Evolutionary conservation across 495 filamentous ascomycete genomes (phyloP), one percentile per base, ranked within the genome.

Genomic region (Massariosphaeria phaeospora): DNA sequence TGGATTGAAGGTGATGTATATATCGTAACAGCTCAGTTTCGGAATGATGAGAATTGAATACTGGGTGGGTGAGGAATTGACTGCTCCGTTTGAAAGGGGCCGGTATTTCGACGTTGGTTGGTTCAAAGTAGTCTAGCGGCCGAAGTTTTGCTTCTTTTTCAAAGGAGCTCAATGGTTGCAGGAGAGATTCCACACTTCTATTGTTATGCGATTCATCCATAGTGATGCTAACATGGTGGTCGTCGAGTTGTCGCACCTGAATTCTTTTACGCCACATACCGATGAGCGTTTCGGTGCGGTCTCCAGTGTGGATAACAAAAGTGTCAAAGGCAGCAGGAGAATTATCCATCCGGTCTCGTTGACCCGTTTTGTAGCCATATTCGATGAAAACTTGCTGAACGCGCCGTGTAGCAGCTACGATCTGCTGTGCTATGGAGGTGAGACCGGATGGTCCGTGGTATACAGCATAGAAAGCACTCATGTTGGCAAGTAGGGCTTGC

Each of bases 11-110:
- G 69, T 95, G 89, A 59, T 89, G 81, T 49, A 97, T 96, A 73
- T 98, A 98, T 33, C 93, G 85, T 33, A 97, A 78, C 67, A 98
- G 79, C 69, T 96, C 89, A 2, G 93, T 96, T 71, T 98, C 93
- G 0, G 94, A 97, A 72, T 95, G 93, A 70, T 98, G 84, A 18
- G 84, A 84, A 73, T 97, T 98, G 81, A 98, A 98, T 9, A 96
- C 89, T 1, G 93, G 89, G 66, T 98, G 94, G 6, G 86, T 89
- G 34, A 98, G 74, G 69, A 85, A 98, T 15, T 75, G 45, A 1
- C 85, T 88, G 10, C 77, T 88, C 66, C 93, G 81, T 62, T 80
- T 81, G 47, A 96, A 75, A 21, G 66, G 64, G 7, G 79, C 71
- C 1, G 86, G 84, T 33, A 86, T 64, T 4, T 69, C 57, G 11